Evolutionary conservation across 164 flowering plant species (phyloP).

Genomic region (Chloranthus sessilifolius): DNA sequence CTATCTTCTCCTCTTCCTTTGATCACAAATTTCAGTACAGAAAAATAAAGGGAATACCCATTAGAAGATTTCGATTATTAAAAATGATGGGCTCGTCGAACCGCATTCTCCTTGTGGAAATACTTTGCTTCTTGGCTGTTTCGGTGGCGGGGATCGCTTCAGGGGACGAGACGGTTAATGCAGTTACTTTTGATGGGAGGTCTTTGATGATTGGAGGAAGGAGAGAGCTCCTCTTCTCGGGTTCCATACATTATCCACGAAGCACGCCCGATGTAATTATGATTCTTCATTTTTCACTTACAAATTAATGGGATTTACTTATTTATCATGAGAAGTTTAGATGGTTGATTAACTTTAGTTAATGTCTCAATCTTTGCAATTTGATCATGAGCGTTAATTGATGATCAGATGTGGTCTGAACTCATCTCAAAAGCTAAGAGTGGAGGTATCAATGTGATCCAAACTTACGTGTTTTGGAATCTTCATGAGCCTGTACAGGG

Average conservation of each 20-base stretch:
- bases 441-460: conserved; percentile 58
- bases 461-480: conserved; percentile 80
- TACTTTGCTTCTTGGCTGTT: too few species aligned
- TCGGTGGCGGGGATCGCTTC: neutral
- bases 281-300: neutral
- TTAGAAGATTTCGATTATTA: too few species aligned
- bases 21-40: too few species aligned
- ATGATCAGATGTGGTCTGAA: conserved; percentile 38
- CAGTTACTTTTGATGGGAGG: conserved; percentile 26
- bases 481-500: conserved; percentile 58
- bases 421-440: conserved; percentile 38
- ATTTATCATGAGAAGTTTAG: neutral
- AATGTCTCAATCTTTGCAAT: too few species aligned
- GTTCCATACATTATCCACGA: conserved; percentile 31
- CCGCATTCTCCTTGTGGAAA: too few species aligned
- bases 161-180: too few species aligned
- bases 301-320: neutral
- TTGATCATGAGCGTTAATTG: too few species aligned
- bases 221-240: conserved; percentile 31
- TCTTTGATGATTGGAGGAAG: conserved; percentile 22
- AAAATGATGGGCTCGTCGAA: too few species aligned
- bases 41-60: too few species aligned
- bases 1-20: too few species aligned
- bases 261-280: conserved; percentile 15
- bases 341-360: neutral